Base-by-base conservation (phyloP, 495 filamentous ascomycete genomes). In the Penicillium angulare region DNA sequence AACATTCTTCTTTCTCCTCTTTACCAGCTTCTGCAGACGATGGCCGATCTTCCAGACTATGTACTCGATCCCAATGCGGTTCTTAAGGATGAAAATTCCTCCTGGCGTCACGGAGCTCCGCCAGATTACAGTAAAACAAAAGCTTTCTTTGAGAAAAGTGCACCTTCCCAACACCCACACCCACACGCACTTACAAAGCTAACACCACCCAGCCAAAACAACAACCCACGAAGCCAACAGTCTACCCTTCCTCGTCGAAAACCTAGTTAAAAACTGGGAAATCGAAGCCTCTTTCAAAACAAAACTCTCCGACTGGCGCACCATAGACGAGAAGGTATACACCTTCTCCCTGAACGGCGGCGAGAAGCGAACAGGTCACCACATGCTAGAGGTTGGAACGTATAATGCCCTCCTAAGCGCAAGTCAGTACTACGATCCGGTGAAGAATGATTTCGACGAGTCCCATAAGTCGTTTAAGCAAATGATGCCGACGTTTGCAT, bases 241-340 rank as follows among this genome's bases (percentile, higher is more conserved):
- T 51, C 73, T 87, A 7, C 76, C 78, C 7, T 56, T 72, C 46
- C 74, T 87, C 1, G 81, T 87, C 49, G 76, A 86, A 56, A 86
- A 86, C 64, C 79, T 86, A 0, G 83, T 86, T 59, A 86, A 87
- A 63, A 86, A 86, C 70, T 86, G 84, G 84, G 83, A 86, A 60
- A 77, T 85, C 53, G 84, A 87, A 65, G 83, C 84, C 8, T 83
- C 79, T 5, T 84, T 83, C 77, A 87, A 86, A 60, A 73, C 69
- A 7, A 55, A 67, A 21, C 71, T 86, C 1, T 24, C 56, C n/a
- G 80, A 86, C 67, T 86, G 83, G 82, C 76, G 82, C 36, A 86
- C 84, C 17, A 70, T 86, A 56, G 77, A 84, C 13, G 8, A 31
- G 13, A 12, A 31, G 8, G 27, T 31, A 12, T 31, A 31, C 27